These are phyloP conservation scores for Penicillium crystallinum DNA, from an alignment of 495 filamentous ascomycete species.

Conservation along the genomic window DNA sequence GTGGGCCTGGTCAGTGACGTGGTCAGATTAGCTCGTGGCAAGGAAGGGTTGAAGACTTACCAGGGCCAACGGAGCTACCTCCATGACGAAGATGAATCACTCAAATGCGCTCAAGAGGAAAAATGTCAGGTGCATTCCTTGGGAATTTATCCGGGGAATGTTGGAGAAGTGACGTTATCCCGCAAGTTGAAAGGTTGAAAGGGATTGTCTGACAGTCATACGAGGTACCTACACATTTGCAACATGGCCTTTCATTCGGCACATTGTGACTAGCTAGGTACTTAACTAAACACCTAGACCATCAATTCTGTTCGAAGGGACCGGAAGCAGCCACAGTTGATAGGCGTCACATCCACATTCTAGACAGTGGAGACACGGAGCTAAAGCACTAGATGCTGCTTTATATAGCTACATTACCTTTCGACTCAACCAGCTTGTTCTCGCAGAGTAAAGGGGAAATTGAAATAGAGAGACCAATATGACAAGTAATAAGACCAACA, in stretches of 20 bases:
- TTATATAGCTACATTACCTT: neutral
- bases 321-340: neutral
- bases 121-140: neutral
- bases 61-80: conserved; percentile 55
- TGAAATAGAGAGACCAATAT: neutral
- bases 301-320: conserved; percentile 6
- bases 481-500: neutral
- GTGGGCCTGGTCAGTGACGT: conserved; percentile 58
- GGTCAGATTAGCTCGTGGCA: conserved; percentile 13
- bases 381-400: neutral
- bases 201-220: neutral
- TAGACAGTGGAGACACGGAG: conserved; percentile 10
- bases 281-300: neutral
- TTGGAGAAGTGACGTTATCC: conserved; percentile 1
- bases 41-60: conserved; percentile 29
- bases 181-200: neutral
- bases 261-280: too few species aligned
- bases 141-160: neutral
- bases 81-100: conserved; percentile 41
- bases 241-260: neutral
- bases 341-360: conserved; percentile 20
- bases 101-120: neutral
- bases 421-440: neutral
- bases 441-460: neutral
- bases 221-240: neutral